A percentile compares a stretch with the other conserved stretches of the same genome.
Conservation (phyloP, 192 early-diverging fungal genomes). For the Linnemannia hyalina region DNA sequence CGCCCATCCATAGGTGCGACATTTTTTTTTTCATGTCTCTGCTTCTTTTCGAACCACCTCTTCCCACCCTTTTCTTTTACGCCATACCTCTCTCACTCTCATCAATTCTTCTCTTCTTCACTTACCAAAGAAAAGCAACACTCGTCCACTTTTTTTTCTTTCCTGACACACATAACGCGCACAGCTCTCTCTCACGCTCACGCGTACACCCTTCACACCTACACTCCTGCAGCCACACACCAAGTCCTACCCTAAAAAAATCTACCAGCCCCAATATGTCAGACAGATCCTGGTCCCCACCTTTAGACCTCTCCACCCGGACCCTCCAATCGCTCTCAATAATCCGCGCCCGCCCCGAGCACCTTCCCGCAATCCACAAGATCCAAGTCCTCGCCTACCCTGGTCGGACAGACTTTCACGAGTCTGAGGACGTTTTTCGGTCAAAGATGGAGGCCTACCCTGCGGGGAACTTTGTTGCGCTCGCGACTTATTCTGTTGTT, state of each 20-base stretch:
- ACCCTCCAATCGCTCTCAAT: constrained; percentile 27
- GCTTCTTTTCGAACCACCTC: not conserved
- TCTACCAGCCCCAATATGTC: constrained; percentile 20
- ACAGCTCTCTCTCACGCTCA: not conserved
- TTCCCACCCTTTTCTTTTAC: not conserved
- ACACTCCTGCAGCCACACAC: not conserved
- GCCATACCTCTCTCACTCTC: not conserved
- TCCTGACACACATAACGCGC: too few relatives aligned
- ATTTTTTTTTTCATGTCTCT: constrained; percentile 3
- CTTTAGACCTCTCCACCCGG: constrained; percentile 35
- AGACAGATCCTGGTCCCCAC: constrained; percentile 39
- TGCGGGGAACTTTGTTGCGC: constrained; percentile 47
- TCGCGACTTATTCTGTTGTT: constrained; percentile 42
- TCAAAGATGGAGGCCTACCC: constrained; percentile 44
- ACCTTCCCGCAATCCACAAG: constrained; percentile 27
- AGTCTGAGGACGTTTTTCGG: constrained; percentile 34
- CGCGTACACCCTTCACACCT: too few relatives aligned
- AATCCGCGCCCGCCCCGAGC: constrained; percentile 30
- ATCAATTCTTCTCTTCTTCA: not conserved
- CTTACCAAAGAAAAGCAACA: not conserved
- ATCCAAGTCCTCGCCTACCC: constrained; percentile 44
- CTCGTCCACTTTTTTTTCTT: not conserved
- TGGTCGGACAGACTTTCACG: constrained; percentile 26
- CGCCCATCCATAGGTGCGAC: not conserved
- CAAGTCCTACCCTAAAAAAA: too few relatives aligned